These are phyloP conservation scores for Leucocoprinus sp. DNA, from an alignment of 768 basidiomycete genomes.

Conservation along the genomic window DNA sequence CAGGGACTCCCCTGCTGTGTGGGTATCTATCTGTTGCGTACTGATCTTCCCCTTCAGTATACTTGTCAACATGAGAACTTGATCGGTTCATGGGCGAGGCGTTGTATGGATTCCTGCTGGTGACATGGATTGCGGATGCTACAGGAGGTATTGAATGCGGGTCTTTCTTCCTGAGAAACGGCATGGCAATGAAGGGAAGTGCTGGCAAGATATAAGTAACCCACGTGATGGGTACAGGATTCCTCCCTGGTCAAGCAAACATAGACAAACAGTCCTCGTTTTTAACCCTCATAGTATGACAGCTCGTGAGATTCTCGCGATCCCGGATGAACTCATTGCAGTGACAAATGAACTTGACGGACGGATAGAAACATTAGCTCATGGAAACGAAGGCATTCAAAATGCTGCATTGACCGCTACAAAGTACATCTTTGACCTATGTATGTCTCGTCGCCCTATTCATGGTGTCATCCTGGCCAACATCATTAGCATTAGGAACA, in stretches of 20 bases:
- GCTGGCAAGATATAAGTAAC: conserved; percentile 7
- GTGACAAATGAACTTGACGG: conserved; percentile 51
- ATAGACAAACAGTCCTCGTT: not conserved
- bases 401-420: conserved; percentile 56
- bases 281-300: not conserved
- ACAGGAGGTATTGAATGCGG: conserved; percentile 65
- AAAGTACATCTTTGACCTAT: conserved; percentile 69
- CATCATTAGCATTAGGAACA: conserved; percentile 48
- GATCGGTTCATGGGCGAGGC: conserved; percentile 7
- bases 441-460: conserved; percentile 30
- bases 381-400: conserved; percentile 44
- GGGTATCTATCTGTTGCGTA: conserved; percentile 37
- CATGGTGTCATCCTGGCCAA: conserved; percentile 10
- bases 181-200: conserved; percentile 33
- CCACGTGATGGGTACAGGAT: conserved; percentile 9
- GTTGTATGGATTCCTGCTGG: conserved; percentile 54
- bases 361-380: conserved; percentile 46
- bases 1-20: conserved; percentile 47
- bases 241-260: not conserved
- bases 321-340: conserved; percentile 30
- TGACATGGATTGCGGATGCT: conserved; percentile 44
- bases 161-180: conserved; percentile 63
- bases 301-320: not conserved
- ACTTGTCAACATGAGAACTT: conserved; percentile 13
- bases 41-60: conserved; percentile 16